Evolutionary conservation across 2,329 filamentous ascomycete genomes (phyloP).

Genomic region (Alternaria angustiovoidea): DNA sequence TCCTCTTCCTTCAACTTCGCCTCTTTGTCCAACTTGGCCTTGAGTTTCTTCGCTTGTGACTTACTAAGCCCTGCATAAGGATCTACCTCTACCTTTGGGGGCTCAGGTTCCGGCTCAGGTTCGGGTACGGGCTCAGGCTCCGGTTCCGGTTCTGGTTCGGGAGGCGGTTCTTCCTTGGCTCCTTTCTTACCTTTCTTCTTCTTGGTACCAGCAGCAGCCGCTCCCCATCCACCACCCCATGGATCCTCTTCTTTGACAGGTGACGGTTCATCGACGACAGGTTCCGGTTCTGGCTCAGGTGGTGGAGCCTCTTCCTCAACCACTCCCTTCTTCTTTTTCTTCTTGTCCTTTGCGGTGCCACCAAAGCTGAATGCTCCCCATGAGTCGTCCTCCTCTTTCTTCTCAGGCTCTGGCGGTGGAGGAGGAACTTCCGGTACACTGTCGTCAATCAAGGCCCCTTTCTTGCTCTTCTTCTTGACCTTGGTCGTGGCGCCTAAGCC

Average conservation of each 20-base stretch:
- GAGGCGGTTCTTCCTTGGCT: constrained; percentile 27
- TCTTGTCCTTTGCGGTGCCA: constrained; percentile 39
- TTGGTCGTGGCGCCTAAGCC: constrained; percentile 49
- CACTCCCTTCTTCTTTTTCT: constrained; percentile 47
- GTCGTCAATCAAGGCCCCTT: constrained; percentile 44
- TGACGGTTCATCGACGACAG: constrained; percentile 41
- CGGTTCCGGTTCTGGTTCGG: constrained; percentile 25
- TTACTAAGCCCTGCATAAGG: constrained; percentile 43
- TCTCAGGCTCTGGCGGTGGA: constrained; percentile 31
- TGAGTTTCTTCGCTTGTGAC: constrained; percentile 40
- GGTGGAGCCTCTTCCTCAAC: constrained; percentile 31
- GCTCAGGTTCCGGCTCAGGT: constrained; percentile 28
- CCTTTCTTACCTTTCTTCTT: constrained; percentile 44
- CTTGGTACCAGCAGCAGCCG: constrained; percentile 27
- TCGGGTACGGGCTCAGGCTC: constrained; percentile 19
- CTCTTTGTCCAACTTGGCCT: constrained; percentile 49
- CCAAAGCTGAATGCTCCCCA: constrained; percentile 39
- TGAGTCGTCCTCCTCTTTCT: constrained; percentile 37
- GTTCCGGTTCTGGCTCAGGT: constrained; percentile 36
- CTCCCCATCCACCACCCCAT: constrained; percentile 40
- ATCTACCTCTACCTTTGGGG: constrained; percentile 52
- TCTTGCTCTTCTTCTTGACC: constrained; percentile 54
- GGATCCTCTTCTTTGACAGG: constrained; percentile 41
- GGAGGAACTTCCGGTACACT: constrained; percentile 29
- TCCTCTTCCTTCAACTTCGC: constrained; percentile 26